Evolutionary conservation across 352 stramenopile species (phyloP).

Genomic region (Pythium monospermum): DNA sequence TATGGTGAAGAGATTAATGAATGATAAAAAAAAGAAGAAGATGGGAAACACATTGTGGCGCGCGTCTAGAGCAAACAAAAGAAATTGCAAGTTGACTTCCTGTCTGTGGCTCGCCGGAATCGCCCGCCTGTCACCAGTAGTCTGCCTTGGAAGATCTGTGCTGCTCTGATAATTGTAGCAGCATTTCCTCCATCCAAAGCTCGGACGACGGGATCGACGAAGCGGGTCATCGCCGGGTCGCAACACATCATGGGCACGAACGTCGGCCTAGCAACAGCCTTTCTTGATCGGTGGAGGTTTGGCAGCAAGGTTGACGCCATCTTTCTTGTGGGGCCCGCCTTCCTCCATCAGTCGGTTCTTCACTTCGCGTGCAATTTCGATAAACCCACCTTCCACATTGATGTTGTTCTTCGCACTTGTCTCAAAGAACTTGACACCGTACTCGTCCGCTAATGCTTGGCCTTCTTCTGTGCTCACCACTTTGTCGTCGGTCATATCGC

Average conservation of each 20-base stretch:
- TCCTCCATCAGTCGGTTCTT: conserved; percentile 89
- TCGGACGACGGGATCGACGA: no score
- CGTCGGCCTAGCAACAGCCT: conserved; percentile 67
- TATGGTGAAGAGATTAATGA: neutral
- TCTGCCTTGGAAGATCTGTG: no score
- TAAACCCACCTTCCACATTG: conserved; percentile 91
- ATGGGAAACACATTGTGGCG: conserved; percentile 16
- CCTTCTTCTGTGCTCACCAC: conserved; percentile 94
- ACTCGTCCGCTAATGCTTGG: conserved; percentile 92
- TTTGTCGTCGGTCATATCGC: conserved; percentile 97
- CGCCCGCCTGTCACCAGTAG: no score
- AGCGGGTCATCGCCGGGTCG: no score
- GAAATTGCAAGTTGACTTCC: conserved; percentile 17
- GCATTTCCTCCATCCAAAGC: no score
- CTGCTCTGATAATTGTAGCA: no score
- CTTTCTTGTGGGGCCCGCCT: conserved; percentile 82
- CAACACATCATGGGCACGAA: no score
- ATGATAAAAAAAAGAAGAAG: conserved; percentile 3
- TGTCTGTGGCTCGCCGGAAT: conserved; percentile 15
- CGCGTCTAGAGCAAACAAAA: conserved; percentile 28
- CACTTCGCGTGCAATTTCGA: conserved; percentile 85
- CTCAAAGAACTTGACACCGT: conserved; percentile 95
- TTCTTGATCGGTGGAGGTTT: conserved; percentile 77
- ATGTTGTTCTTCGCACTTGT: conserved; percentile 95
- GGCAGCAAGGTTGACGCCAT: conserved; percentile 74